Conservation (phyloP, 2,329 filamentous ascomycete species). For the Colletotrichum sp. region DNA sequence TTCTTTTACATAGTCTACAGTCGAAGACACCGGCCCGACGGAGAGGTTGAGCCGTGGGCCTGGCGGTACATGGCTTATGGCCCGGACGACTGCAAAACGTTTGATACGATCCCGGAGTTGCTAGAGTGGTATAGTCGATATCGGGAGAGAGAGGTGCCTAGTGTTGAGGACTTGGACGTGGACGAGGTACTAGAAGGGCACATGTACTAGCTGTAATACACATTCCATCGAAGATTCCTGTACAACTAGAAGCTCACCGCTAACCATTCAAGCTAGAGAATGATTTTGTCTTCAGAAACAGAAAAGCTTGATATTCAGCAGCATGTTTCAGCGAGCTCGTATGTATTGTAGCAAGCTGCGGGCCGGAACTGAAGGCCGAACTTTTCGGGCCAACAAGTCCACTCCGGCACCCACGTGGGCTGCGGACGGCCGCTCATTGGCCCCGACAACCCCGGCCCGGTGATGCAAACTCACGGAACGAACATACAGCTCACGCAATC, state of each 20-base stretch:
- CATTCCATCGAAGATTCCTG: no score
- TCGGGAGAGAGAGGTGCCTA: background rate
- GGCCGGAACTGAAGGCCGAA: background rate
- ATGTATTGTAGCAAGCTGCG: no score
- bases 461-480: background rate
- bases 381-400: background rate
- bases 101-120: background rate
- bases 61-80: background rate
- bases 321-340: no score
- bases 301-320: no score
- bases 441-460: background rate
- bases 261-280: no score
- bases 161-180: background rate
- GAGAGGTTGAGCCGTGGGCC: background rate
- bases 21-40: background rate
- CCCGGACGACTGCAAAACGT: background rate
- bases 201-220: background rate
- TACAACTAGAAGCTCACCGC: no score
- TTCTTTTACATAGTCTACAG: background rate
- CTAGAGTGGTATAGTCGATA: background rate
- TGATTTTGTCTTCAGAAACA: no score
- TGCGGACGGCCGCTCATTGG: background rate
- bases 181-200: background rate
- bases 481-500: background rate
- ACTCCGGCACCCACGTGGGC: background rate